Conservation (phyloP, 257 asterid species). For the Linaria vulgaris region DNA sequence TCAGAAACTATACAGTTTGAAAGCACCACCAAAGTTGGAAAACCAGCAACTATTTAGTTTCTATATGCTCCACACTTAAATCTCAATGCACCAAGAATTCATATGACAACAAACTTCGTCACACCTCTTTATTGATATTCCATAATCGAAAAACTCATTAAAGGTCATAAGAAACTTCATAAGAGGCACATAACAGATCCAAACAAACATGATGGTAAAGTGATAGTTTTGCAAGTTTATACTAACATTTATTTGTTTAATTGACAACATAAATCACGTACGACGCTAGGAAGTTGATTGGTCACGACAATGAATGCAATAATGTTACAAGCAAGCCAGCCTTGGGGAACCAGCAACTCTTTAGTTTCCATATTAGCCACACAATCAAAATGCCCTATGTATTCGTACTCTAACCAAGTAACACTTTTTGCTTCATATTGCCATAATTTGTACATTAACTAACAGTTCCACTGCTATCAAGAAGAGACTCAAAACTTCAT, state of each 20-base stretch:
- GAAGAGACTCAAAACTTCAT: constrained; percentile 28
- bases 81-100: constrained; percentile 15
- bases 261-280: neutral
- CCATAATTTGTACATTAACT: constrained; percentile 38
- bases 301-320: constrained; percentile 6
- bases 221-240: no score
- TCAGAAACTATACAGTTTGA: neutral
- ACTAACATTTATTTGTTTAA: neutral
- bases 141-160: neutral
- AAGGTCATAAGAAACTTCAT: neutral
- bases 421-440: constrained; percentile 26
- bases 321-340: constrained; percentile 11
- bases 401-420: constrained; percentile 25
- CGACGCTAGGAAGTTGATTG: no score
- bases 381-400: constrained; percentile 14
- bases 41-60: constrained; percentile 12
- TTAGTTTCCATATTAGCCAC: constrained; percentile 17
- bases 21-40: neutral
- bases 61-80: constrained; percentile 12
- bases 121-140: neutral
- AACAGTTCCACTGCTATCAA: constrained; percentile 32
- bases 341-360: constrained; percentile 10
- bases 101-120: no score
- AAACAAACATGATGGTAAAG: neutral
- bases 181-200: neutral